Conservation (phyloP, 1,139 yeast genomes). For the Taphrina pruni region DNA sequence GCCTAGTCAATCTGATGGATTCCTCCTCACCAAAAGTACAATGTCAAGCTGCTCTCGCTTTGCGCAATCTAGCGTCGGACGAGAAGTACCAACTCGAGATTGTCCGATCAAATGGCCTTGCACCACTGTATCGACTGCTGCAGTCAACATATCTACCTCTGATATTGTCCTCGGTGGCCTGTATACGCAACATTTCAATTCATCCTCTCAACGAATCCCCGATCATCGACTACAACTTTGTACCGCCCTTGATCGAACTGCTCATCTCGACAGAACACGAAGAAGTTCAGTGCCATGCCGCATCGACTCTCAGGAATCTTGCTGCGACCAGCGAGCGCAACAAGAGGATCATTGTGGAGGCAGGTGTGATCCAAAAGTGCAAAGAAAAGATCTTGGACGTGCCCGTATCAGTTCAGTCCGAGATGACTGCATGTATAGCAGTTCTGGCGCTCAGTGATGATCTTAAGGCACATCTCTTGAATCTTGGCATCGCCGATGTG, state of each 20-base stretch:
- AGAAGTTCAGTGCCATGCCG: conserved; percentile 97
- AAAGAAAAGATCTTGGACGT: conserved; percentile 83
- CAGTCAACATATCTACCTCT: conserved; percentile 91
- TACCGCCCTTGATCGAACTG: conserved; percentile 83
- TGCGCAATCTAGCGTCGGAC: conserved; percentile 94
- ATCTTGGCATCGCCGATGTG: conserved; percentile 84
- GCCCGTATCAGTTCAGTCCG: conserved; percentile 83
- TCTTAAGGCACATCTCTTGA: conserved; percentile 81
- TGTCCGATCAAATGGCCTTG: conserved; percentile 93
- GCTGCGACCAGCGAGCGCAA: conserved; percentile 96
- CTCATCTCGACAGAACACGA: conserved; percentile 86
- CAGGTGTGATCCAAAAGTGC: conserved; percentile 95
- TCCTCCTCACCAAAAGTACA: conserved; percentile 87
- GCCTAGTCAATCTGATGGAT: conserved; percentile 89
- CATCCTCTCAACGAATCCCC: conserved; percentile 95
- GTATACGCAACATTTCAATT: conserved; percentile 93
- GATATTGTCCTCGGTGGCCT: conserved; percentile 95
- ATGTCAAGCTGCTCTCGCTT: conserved; percentile 96
- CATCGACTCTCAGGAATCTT: conserved; percentile 88
- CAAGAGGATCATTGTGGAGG: conserved; percentile 86
- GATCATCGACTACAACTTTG: conserved; percentile 93
- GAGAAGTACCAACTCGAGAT: conserved; percentile 88
- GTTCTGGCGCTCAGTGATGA: conserved; percentile 96
- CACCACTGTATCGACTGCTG: conserved; percentile 83
- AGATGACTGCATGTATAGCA: conserved; percentile 96